These are phyloP conservation scores for Xylaria polymorpha DNA, from an alignment of 2,329 filamentous ascomycete species.

Conservation along the genomic window DNA sequence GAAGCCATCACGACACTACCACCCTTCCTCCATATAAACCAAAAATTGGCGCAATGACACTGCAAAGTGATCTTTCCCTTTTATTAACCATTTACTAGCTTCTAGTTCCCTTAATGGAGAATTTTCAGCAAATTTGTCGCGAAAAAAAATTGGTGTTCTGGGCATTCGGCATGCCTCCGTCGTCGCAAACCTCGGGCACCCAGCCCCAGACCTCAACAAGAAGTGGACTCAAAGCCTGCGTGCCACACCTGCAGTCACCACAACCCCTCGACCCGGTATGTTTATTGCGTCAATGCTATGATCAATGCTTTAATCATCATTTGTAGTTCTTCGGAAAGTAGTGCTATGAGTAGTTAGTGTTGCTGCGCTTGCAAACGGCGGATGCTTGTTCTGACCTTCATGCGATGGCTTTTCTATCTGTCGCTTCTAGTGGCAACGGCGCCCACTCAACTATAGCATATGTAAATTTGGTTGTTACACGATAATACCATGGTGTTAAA, in stretches of 20 bases:
- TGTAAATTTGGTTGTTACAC: neutral
- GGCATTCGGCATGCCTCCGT: slow-evolving; percentile 16
- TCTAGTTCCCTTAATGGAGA: slow-evolving; percentile 13
- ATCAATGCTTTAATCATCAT: neutral
- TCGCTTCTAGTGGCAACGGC: slow-evolving; percentile 3
- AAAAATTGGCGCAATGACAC: neutral
- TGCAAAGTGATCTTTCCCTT: neutral
- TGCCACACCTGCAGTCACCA: slow-evolving; percentile 2
- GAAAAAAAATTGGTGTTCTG: slow-evolving; percentile 20
- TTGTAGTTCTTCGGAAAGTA: neutral
- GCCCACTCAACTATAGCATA: neutral
- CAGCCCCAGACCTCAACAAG: slow-evolving; percentile 15
- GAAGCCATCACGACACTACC: slow-evolving; percentile 15
- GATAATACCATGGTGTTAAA: slow-evolving; percentile 2
- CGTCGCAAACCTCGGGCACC: slow-evolving; percentile 18
- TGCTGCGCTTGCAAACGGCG: neutral
- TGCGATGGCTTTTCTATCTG: slow-evolving; percentile 16
- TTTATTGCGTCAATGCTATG: neutral
- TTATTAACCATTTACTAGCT: neutral
- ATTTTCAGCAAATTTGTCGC: slow-evolving; percentile 5
- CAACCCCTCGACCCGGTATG: slow-evolving; percentile 13
- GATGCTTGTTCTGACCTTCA: slow-evolving; percentile 12
- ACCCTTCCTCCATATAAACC: slow-evolving; percentile 2
- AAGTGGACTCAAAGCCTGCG: neutral
- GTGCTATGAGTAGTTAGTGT: slow-evolving; percentile 17